Base-by-base conservation (phyloP, 345 rosid genomes). In the thale cress (Arabidopsis thaliana) region DNA sequence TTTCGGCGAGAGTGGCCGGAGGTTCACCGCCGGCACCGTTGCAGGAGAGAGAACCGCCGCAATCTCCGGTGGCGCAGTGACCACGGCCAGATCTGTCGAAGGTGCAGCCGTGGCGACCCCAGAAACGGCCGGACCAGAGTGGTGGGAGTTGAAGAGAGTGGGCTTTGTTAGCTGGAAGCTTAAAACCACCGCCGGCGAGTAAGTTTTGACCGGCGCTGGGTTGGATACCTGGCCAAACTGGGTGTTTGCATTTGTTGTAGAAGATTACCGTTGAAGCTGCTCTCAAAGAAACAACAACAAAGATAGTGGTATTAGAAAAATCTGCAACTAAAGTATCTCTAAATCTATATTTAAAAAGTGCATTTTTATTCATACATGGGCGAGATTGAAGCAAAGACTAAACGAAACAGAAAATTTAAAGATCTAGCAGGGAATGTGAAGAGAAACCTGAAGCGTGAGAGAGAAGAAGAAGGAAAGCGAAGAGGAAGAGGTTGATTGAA, bases 201-300 rank as follows among this genome's bases (percentile, higher is more conserved):
- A 92, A 0, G 3, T 89, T 91, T 82, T 83, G 84, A 13, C 97
- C 97, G 5, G 97, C 91, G 42, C 96, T 73, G 2, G 99, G 91
- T 69, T 92, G 99, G 84, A 94, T 87, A 5, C 92, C 99, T 0
- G 99, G 99, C 99, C 99, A 92, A 7, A 94, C 97, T 11, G 97
- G 87, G 74, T 91, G 84, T 2, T 65, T 3, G 77, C 99, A 95
- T 59, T 84, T 90, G 97, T 95, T 95, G 89, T 53, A 25, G 8
- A 95, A 66, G 2, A 93, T 87, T n/a, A 92, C 64, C 22, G 83
- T 85, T 1, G 93, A 85, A 6, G 92, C 86, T 30, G 90, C 81
- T 5, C 52, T 62, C 20, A 44, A 68, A 7, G 45, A 60, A 58
- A 44, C 2, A 62, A 44, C 2, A 62, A 37, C 22, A 37, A 63